phyloP scores from a whole-genome alignment of 495 filamentous ascomycete species.

The Trichoderma virens region DNA sequence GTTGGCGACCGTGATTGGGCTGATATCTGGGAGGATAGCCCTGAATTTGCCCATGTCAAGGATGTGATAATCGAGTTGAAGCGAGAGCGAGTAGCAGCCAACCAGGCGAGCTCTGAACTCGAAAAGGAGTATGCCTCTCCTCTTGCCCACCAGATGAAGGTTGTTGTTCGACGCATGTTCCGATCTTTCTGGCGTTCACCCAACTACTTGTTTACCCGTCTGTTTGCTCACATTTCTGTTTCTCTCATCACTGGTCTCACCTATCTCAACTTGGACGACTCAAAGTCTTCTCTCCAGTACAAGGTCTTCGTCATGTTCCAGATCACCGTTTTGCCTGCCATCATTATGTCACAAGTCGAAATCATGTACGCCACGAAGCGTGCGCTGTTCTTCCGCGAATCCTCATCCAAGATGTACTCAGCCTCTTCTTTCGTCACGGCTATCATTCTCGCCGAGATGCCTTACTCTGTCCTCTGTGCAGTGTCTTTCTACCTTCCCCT shows the following conservation, averaged over 20 bases:
- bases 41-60: conserved; percentile 62
- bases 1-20: conserved; percentile 72
- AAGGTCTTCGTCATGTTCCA: conserved; percentile 81
- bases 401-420: conserved; percentile 69
- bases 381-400: conserved; percentile 70
- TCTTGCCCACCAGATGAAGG: conserved; percentile 59
- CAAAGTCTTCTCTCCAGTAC: conserved; percentile 62
- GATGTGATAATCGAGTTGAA: conserved; percentile 62
- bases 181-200: conserved; percentile 65
- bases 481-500: conserved; percentile 66
- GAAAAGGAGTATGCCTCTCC: conserved; percentile 72
- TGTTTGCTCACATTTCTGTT: conserved; percentile 69
- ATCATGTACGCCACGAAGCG: conserved; percentile 69
- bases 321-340: conserved; percentile 64
- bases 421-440: conserved; percentile 62
- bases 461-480: conserved; percentile 67
- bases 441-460: conserved; percentile 68
- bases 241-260: conserved; percentile 66
- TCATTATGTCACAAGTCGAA: conserved; percentile 71
- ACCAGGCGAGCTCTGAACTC: conserved; percentile 27
- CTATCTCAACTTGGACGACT: conserved; percentile 62
- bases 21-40: conserved; percentile 66
- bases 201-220: conserved; percentile 69
- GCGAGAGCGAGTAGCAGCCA: conserved; percentile 40
- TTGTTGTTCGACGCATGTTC: conserved; percentile 57